phyloP scores from a whole-genome alignment of 2,329 filamentous ascomycete species.

The Corynespora cassiicola region DNA sequence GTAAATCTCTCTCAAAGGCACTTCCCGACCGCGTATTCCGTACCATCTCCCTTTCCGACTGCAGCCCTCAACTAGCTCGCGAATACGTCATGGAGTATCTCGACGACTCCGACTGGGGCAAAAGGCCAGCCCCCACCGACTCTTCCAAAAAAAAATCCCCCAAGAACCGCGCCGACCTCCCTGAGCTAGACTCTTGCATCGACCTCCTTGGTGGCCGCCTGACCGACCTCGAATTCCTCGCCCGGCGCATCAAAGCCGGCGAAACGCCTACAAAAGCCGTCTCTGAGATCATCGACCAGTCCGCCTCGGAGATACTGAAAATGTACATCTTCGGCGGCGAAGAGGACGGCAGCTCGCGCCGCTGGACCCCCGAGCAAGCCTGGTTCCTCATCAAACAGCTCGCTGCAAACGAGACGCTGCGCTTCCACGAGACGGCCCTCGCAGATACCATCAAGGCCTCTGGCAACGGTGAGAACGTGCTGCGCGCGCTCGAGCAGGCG shows the following conservation, averaged over 20 bases:
- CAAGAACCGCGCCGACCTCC: slow-evolving; percentile 62
- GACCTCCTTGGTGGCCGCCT: slow-evolving; percentile 84
- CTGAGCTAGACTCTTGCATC: slow-evolving; percentile 82
- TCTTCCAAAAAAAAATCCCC: slow-evolving; percentile 53
- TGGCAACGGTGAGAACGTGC: slow-evolving; percentile 75
- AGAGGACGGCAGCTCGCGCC: slow-evolving; percentile 59
- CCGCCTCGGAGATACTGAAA: slow-evolving; percentile 88
- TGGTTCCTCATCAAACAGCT: slow-evolving; percentile 87
- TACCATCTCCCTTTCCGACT: slow-evolving; percentile 83
- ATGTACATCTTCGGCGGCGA: slow-evolving; percentile 78
- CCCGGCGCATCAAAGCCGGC: slow-evolving; percentile 86
- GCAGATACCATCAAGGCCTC: slow-evolving; percentile 74
- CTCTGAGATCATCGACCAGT: slow-evolving; percentile 86
- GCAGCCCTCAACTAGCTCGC: slow-evolving; percentile 82
- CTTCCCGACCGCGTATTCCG: slow-evolving; percentile 91
- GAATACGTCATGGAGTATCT: slow-evolving; percentile 88
- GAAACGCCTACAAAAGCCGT: slow-evolving; percentile 83
- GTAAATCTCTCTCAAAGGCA: slow-evolving; percentile 84
- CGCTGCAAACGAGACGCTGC: slow-evolving; percentile 69
- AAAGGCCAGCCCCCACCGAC: slow-evolving; percentile 47
- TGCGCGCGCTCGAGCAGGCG: slow-evolving; percentile 81
- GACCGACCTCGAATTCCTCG: slow-evolving; percentile 94
- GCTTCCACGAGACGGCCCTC: slow-evolving; percentile 86
- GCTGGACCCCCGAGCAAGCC: slow-evolving; percentile 85
- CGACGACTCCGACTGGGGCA: slow-evolving; percentile 57